Conservation (phyloP, 306 rosid species). For the Acacia confusa region DNA sequence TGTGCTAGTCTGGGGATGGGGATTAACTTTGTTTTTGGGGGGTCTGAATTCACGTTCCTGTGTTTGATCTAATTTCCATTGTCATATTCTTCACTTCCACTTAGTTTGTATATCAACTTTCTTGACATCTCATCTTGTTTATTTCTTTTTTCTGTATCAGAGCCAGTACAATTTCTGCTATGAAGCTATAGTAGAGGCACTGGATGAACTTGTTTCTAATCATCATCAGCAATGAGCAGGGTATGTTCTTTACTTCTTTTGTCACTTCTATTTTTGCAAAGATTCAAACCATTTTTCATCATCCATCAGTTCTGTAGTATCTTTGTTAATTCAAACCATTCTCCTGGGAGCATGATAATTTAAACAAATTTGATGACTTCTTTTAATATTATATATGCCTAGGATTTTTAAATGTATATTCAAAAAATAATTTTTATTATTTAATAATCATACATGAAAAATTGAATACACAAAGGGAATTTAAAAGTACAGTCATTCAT, state of each 20-base stretch:
- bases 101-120: slow-evolving; percentile 5
- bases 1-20: not conserved
- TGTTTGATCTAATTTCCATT: not conserved
- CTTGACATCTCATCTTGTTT: not conserved
- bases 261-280: not conserved
- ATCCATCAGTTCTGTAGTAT: not conserved
- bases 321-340: slow-evolving; percentile 2
- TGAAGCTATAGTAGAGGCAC: slow-evolving; percentile 60
- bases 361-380: too few relatives aligned
- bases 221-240: slow-evolving; percentile 36
- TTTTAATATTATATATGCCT: too few relatives aligned
- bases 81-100: not conserved
- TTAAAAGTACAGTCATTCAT: too few relatives aligned
- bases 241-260: slow-evolving; percentile 28
- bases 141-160: slow-evolving; percentile 33
- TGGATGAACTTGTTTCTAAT: slow-evolving; percentile 65
- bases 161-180: slow-evolving; percentile 68
- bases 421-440: too few relatives aligned
- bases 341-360: slow-evolving; percentile 8
- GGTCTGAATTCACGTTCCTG: not conserved
- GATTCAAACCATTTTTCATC: slow-evolving; percentile 20
- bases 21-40: not conserved
- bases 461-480: too few relatives aligned
- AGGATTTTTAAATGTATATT: too few relatives aligned
- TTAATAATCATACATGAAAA: too few relatives aligned